Base-by-base conservation (phyloP, 495 filamentous ascomycete species). In the Glarea lozoyensis region DNA sequence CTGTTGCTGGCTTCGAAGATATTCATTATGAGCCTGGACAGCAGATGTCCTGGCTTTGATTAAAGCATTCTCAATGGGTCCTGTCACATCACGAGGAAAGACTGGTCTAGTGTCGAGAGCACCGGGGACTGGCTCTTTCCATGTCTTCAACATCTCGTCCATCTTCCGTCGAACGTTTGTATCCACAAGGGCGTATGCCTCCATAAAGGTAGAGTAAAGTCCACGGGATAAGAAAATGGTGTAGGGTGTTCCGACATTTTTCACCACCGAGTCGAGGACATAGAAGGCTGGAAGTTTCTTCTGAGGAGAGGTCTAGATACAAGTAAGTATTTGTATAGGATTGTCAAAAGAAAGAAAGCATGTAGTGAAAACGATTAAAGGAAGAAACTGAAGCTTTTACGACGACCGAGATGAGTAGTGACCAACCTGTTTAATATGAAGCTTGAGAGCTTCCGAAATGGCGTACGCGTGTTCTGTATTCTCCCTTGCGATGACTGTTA, bases 201-300 rank as follows among this genome's bases (percentile, higher is more conserved):
- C 82, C 88, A 98, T 96, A 60, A 95, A 98, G 13, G 86, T 95
- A 50, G 78, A 74, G 60, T 86, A 97, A 45, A 98, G 76, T 60
- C 90, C 88, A 15, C 84, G 80, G 27, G 92, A 86, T 47, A 98
- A 80, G 60, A 92, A 96, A 5, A 95, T 72, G 1, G 88, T 94
- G 63, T 97, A 98, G 36, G 92, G 93, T 1, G 88, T 95, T 19
- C 93, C 93, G 43, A 97, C 88, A 72, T 97, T 97, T 67, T 98
- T 98, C 55, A 92, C 92, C 43, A 98, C 85, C 7, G 89, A 96
- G 66, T 98, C 92, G 58, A 96, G 84, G 53, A 98, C 82, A 68
- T 97, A 98, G n/a, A 98, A 73, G 2, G 93, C 86, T 17, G 90
- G 88, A 12, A 98, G 68, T 54, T 96, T 98, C 58, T 83, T 84